Conservation (phyloP, 1,284 basidiomycete species). For the Cryptococcus floricola region DNA sequence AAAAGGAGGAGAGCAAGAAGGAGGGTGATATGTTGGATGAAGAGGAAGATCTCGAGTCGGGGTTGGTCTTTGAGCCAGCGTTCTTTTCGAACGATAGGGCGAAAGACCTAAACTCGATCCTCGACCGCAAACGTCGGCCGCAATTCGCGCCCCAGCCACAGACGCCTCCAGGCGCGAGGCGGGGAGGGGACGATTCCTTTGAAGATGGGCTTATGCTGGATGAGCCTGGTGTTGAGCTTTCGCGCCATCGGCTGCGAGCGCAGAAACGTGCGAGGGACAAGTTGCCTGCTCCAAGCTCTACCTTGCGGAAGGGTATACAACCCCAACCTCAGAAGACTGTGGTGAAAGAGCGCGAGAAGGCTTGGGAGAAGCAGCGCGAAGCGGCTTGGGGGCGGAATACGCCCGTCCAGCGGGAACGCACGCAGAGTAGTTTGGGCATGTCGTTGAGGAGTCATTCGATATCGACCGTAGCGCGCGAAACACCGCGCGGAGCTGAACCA, state of each 20-base stretch:
- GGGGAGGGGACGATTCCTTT: constrained; percentile 35
- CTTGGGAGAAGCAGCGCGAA: constrained; percentile 29
- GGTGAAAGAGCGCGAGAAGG: constrained; percentile 14
- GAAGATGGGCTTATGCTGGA: constrained; percentile 48
- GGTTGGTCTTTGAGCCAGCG: constrained; percentile 34
- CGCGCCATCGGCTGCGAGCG: constrained; percentile 29
- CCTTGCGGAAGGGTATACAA: neutral
- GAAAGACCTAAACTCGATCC: constrained; percentile 39
- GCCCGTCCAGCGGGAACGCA: constrained; percentile 11
- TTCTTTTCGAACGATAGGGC: constrained; percentile 36
- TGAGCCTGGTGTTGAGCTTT: constrained; percentile 39
- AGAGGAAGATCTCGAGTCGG: constrained; percentile 42
- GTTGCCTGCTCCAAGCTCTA: neutral
- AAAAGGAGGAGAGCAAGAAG: neutral
- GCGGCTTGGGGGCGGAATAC: constrained; percentile 26
- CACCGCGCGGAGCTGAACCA: constrained; percentile 1
- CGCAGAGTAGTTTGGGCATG: constrained; percentile 11
- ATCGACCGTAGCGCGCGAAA: constrained; percentile 6
- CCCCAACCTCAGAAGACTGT: constrained; percentile 6
- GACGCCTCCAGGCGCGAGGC: neutral
- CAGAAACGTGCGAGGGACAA: constrained; percentile 17
- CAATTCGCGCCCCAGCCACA: constrained; percentile 20
- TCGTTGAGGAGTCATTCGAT: constrained; percentile 27
- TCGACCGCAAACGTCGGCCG: constrained; percentile 43
- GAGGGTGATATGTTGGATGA: constrained; percentile 11